Percentiles rank a stretch among this genome's conserved stretches.
Conservation (phyloP, 805 yeast species). For the Pichia insulana region DNA sequence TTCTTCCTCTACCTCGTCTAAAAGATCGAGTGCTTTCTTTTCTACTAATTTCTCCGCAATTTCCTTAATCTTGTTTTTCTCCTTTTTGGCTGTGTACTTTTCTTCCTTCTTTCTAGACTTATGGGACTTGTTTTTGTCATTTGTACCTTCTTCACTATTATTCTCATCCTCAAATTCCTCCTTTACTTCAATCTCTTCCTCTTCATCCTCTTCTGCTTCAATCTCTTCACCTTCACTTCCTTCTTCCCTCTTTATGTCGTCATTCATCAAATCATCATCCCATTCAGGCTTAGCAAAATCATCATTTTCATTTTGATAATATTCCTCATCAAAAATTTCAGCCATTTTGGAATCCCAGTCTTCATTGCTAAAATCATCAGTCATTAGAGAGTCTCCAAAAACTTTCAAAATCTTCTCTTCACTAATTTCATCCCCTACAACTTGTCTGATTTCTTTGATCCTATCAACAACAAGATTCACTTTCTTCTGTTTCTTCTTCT, state of each 20-base stretch:
- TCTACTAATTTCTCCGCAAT: conserved; percentile 76
- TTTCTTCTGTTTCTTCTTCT: conserved; percentile 67
- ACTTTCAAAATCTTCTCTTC: conserved; percentile 54
- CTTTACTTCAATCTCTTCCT: conserved; percentile 25
- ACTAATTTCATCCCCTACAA: conserved; percentile 55
- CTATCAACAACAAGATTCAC: conserved; percentile 71
- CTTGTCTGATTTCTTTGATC: conserved; percentile 52
- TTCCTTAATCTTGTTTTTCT: conserved; percentile 50
- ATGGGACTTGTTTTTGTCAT: conserved; percentile 40
- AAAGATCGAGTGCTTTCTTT: conserved; percentile 51
- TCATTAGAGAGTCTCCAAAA: conserved; percentile 67
- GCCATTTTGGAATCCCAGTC: conserved; percentile 89
- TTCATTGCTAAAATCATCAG: conserved; percentile 80
- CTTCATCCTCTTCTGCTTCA: conserved; percentile 28
- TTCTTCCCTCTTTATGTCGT: conserved; percentile 26
- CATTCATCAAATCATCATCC: conserved; percentile 41
- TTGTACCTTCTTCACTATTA: no score
- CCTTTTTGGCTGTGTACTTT: conserved; percentile 51
- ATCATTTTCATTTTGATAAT: conserved; percentile 50
- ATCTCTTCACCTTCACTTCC: conserved; percentile 35
- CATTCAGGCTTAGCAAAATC: conserved; percentile 49
- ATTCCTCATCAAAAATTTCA: conserved; percentile 78
- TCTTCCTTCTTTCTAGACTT: conserved; percentile 46
- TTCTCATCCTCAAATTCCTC: conserved; percentile 17
- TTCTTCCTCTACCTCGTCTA: conserved; percentile 61